phyloP scores from a whole-genome alignment of 441 rosid species.

The Adansonia grandidieri region DNA sequence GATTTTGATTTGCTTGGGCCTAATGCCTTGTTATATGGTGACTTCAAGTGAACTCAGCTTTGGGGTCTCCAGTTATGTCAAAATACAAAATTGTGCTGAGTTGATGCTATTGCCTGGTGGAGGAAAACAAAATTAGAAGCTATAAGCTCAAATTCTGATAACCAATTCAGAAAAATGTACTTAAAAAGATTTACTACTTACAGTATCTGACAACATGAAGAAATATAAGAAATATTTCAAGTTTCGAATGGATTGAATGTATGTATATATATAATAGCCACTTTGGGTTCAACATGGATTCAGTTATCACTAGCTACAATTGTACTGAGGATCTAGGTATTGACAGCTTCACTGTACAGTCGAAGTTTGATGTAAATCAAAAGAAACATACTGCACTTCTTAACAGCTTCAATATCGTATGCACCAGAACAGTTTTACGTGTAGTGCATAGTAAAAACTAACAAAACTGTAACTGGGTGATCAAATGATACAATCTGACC shows the following conservation, averaged over 20 bases:
- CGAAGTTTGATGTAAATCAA: background rate
- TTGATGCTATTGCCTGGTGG: background rate
- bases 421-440: background rate
- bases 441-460: background rate
- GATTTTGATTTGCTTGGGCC: background rate
- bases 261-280: too few species aligned
- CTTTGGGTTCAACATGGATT: too few species aligned
- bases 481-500: slow-evolving; percentile 92
- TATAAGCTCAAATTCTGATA: too few species aligned
- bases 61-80: background rate
- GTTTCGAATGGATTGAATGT: too few species aligned
- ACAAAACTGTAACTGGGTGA: background rate
- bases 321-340: too few species aligned
- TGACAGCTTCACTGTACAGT: background rate
- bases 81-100: background rate
- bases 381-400: background rate
- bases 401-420: background rate
- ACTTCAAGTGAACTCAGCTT: background rate
- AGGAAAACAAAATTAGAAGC: too few species aligned
- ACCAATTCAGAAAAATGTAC: too few species aligned
- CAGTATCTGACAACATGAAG: too few species aligned
- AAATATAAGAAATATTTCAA: too few species aligned
- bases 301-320: too few species aligned
- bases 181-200: too few species aligned
- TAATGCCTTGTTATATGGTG: background rate